Base-by-base conservation (phyloP, 2,329 filamentous ascomycete genomes). In the Orbilia blumenaviensis region DNA sequence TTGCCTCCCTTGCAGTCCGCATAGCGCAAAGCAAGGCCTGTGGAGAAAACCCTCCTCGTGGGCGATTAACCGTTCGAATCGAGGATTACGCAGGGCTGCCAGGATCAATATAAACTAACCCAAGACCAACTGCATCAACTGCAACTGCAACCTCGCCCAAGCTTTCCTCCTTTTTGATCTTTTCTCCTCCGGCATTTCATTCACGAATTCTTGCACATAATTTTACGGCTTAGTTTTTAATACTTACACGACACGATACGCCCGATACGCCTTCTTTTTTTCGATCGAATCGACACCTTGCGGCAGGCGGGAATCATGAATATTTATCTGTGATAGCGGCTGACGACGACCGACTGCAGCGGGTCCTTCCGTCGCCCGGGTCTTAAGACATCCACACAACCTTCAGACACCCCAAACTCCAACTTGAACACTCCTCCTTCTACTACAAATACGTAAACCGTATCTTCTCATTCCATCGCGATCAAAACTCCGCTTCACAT, bases 321-420 rank as follows among this genome's bases (percentile, higher is more conserved):
- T 29, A 21, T 38, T 63, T 12, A 16, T 14, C 32, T 52, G 36
- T 34, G 38, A 42, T 34, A 41, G 54, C 41, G 52, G 67, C 67
- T 72, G 58, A 72, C 67, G 67, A 72, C 67, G 50, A 69, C 66
- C 48, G 42, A 16, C 32, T 38, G 41, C 42, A 42, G 29, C 27
- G 46, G 29, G 25, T 32, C 36, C 48, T 32, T 44, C 38, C 50
- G 48, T 58, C 63, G 25, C 61, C 44, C 61, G 62, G 56, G 62
- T 52, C 44, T 36, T 54, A 36, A 38, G 61, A 52, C 61, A 36
- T 25, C 12, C 32, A 34, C 36, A 42, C 56, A 44, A 61, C 38
- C 48, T 41, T 27, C n/a, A 14, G n/a, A 14, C 21, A 29, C 27
- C 16, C 52, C 42, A 12, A 62, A 23, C 36, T 29, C 25, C 14